Conservation (phyloP, 208 protist genomes). For the Acanthamoeba healyi region DNA sequence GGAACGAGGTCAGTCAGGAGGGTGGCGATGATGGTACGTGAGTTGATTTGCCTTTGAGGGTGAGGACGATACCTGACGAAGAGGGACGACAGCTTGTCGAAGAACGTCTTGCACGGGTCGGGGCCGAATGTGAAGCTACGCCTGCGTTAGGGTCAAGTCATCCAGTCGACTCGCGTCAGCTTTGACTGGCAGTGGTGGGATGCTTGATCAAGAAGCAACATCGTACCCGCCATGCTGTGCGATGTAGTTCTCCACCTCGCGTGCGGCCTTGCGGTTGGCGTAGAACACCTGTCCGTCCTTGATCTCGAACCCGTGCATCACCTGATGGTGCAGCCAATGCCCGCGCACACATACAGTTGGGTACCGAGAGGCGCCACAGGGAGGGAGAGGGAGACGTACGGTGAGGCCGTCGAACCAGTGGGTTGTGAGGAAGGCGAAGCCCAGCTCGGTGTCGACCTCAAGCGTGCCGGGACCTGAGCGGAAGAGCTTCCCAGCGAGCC, state of each 20-base stretch:
- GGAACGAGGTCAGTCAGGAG: not conserved
- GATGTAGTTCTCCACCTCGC: constrained; percentile 18
- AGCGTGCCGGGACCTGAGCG: constrained; percentile 5
- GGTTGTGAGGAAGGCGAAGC: not conserved
- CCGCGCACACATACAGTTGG: not conserved
- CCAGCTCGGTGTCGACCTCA: not conserved
- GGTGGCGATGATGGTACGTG: too few relatives aligned
- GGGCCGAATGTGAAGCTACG: not conserved
- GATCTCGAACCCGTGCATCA: constrained; percentile 47
- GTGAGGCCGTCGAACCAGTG: constrained; percentile 45
- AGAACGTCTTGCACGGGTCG: constrained; percentile 30
- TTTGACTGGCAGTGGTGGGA: not conserved
- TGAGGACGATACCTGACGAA: not conserved
- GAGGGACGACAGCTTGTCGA: not conserved
- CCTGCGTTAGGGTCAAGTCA: not conserved
- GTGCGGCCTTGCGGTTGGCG: constrained; percentile 25
- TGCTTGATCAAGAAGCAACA: not conserved
- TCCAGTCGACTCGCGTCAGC: not conserved
- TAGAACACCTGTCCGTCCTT: constrained; percentile 15
- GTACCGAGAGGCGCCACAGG: not conserved
- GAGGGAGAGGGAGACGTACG: not conserved
- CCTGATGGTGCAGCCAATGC: not conserved
- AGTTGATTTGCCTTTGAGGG: too few relatives aligned
- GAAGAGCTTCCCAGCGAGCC: constrained; percentile 8
- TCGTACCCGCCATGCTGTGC: not conserved